A percentile compares a stretch with the other conserved stretches of the same genome.
phyloP scores from a whole-genome alignment of 1,284 basidiomycete genomes.

The Xerocomus minutiporus region DNA sequence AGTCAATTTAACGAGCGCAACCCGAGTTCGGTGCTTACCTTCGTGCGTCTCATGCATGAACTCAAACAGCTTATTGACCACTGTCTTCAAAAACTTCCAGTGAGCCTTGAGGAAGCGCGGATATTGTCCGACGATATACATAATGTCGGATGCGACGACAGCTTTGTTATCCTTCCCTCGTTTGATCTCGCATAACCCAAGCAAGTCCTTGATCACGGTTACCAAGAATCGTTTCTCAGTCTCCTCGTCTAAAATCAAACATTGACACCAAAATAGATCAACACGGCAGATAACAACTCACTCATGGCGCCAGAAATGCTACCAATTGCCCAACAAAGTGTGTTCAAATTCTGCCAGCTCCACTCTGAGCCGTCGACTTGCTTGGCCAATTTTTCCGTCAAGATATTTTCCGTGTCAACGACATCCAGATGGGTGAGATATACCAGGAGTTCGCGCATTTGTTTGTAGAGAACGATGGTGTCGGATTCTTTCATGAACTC shows the following conservation, averaged over 20 bases:
- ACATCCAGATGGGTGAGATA: slow-evolving; percentile 98
- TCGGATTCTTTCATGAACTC: slow-evolving; percentile 99
- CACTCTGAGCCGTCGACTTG: slow-evolving; percentile 98
- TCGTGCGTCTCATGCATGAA: slow-evolving; percentile 99
- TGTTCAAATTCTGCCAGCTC: slow-evolving; percentile 99
- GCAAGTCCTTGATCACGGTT: slow-evolving; percentile 97
- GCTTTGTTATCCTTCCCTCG: slow-evolving; percentile 99
- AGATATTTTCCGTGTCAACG: slow-evolving; percentile 92
- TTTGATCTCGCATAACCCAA: slow-evolving; percentile 97
- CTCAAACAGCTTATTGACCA: slow-evolving; percentile 99
- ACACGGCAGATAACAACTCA: slow-evolving; percentile 39
- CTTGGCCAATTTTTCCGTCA: slow-evolving; percentile 94
- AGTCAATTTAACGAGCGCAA: slow-evolving; percentile 4
- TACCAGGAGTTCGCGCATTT: slow-evolving; percentile 95
- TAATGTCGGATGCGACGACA: slow-evolving; percentile 98
- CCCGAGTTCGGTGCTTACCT: slow-evolving; percentile 44
- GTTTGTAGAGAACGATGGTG: slow-evolving; percentile 98
- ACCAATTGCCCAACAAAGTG: slow-evolving; percentile 99
- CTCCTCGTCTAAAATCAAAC: slow-evolving; percentile 73
- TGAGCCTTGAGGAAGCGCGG: slow-evolving; percentile 99
- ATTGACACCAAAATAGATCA: slow-evolving; percentile 1
- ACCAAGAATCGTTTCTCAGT: slow-evolving; percentile 99
- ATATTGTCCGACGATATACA: slow-evolving; percentile 99
- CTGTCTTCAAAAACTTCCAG: slow-evolving; percentile 99
- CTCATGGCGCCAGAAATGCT: slow-evolving; percentile 99